These are phyloP conservation scores for Xylariaceae sp. DNA, from an alignment of 2,329 filamentous ascomycete genomes.

Conservation along the genomic window DNA sequence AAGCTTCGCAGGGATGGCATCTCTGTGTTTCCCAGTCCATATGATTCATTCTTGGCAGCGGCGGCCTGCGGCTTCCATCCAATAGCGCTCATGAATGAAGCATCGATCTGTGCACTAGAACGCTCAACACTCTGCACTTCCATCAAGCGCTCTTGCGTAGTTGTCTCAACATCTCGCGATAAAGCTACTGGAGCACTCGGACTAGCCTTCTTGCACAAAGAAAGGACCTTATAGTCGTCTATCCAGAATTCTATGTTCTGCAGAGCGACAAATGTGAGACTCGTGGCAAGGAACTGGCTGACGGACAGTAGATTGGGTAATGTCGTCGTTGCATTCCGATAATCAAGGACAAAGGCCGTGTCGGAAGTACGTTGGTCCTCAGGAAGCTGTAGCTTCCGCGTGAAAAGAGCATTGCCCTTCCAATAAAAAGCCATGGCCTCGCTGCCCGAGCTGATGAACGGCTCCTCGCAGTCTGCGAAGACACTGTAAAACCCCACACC, in stretches of 20 bases:
- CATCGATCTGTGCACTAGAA: constrained; percentile 88
- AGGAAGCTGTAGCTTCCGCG: constrained; percentile 73
- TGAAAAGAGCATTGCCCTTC: constrained; percentile 98
- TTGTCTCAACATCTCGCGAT: constrained; percentile 74
- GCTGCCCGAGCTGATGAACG: constrained; percentile 87
- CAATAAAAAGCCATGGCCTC: constrained; percentile 99
- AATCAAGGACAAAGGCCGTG: constrained; percentile 93
- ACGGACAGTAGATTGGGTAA: constrained; percentile 82
- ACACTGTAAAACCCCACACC: constrained; percentile 98
- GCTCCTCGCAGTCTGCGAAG: constrained; percentile 96
- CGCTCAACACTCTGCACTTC: constrained; percentile 74
- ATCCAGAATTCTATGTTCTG: constrained; percentile 86
- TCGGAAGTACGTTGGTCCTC: constrained; percentile 61
- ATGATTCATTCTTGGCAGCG: constrained; percentile 43
- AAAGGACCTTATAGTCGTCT: constrained; percentile 78
- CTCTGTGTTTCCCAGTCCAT: constrained; percentile 44
- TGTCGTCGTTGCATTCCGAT: constrained; percentile 82
- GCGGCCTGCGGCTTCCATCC: constrained; percentile 68
- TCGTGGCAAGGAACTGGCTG: constrained; percentile 89
- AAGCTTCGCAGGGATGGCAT: constrained; percentile 68
- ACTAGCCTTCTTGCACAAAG: constrained; percentile 79
- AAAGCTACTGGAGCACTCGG: constrained; percentile 69
- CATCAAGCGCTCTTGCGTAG: constrained; percentile 86
- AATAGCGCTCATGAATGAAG: constrained; percentile 80
- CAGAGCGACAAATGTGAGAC: constrained; percentile 90